Conservation (phyloP, 2,329 filamentous ascomycete species). For the Didymella segeticola region DNA sequence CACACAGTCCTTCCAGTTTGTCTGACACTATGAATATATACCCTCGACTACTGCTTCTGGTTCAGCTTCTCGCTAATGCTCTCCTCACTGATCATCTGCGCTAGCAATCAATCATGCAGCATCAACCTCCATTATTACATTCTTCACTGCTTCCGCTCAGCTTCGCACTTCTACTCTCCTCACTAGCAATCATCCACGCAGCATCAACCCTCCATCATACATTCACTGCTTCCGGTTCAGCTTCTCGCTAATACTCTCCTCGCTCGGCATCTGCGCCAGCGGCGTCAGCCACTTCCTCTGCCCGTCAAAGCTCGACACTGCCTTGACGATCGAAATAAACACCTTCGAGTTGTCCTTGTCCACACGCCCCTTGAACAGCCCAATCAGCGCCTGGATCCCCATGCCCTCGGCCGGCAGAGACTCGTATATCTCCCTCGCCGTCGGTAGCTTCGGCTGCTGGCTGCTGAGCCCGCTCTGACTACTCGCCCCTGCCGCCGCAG, state of each 20-base stretch:
- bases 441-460: slow-evolving; percentile 45
- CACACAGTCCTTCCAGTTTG: no score
- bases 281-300: slow-evolving; percentile 39
- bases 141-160: no score
- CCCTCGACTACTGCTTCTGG: no score
- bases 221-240: slow-evolving; percentile 9
- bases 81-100: no score
- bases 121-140: no score
- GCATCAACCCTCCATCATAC: no score
- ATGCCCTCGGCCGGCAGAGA: slow-evolving; percentile 55
- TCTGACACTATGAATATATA: no score
- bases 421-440: slow-evolving; percentile 53
- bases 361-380: slow-evolving; percentile 51
- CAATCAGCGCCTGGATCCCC: slow-evolving; percentile 50
- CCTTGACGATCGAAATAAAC: slow-evolving; percentile 56
- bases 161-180: no score
- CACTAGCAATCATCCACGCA: not conserved
- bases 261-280: slow-evolving; percentile 38
- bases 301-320: slow-evolving; percentile 43
- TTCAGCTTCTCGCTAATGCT: no score
- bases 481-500: slow-evolving; percentile 18
- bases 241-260: slow-evolving; percentile 35
- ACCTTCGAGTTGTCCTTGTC: slow-evolving; percentile 43
- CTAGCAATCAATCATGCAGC: no score
- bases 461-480: no score